A percentile compares a stretch with the other conserved stretches of the same genome.
These are phyloP conservation scores for Monosporascus sp. DNA, from an alignment of 2,329 filamentous ascomycete genomes.

Conservation along the genomic window DNA sequence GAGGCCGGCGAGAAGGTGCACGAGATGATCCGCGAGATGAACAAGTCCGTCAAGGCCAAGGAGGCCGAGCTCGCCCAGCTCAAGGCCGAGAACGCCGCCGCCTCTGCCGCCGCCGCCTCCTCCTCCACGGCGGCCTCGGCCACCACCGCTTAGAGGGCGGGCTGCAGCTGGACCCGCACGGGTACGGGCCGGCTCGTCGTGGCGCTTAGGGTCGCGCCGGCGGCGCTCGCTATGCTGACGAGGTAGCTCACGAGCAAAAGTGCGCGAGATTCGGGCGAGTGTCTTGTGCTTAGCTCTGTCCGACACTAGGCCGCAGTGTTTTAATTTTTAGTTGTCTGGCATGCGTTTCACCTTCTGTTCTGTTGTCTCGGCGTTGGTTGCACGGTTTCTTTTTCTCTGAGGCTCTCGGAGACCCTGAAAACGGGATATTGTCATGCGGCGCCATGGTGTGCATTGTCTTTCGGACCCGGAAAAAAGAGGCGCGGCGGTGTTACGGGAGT, in stretches of 20 bases:
- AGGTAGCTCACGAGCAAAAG: no score
- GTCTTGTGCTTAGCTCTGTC: no score
- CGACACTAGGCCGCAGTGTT: no score
- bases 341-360: neutral
- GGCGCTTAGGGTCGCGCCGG: neutral
- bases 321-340: neutral
- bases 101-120: slow-evolving; percentile 26
- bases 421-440: neutral
- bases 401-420: neutral
- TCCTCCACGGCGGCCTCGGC: neutral
- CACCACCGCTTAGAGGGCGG: neutral
- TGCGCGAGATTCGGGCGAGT: no score
- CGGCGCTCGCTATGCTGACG: neutral
- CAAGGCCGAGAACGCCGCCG: slow-evolving; percentile 52
- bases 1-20: slow-evolving; percentile 62
- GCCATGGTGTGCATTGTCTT: neutral
- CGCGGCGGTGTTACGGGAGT: no score
- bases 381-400: neutral
- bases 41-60: slow-evolving; percentile 58
- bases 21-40: slow-evolving; percentile 53
- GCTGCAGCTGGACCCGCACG: neutral
- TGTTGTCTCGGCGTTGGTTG: neutral
- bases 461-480: no score
- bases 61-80: slow-evolving; percentile 56
- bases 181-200: neutral